Base-by-base conservation (phyloP, 371 early-diverging fungal genomes). In the Catenaria anguillulae region DNA sequence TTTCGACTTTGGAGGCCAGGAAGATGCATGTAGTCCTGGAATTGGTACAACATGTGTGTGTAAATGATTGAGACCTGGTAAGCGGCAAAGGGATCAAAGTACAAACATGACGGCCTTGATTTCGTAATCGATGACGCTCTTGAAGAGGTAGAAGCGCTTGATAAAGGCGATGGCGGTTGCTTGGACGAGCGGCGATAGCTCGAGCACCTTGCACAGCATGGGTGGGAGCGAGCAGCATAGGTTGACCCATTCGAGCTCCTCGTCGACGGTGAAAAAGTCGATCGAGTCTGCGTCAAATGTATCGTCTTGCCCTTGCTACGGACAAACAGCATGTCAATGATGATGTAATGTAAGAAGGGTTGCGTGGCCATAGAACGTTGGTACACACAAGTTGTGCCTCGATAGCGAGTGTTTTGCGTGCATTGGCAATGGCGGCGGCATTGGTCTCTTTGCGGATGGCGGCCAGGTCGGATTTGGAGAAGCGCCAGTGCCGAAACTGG, bases 141-240 rank as follows among this genome's bases (percentile, higher is more conserved):
- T 88, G 67, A 77, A 73, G 37, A 94, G 71, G 70, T 84, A 92
- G 75, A 91, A 94, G 17, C 95, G 85, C 68, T 91, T 92, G 81
- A 90, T 86, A 61, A 85, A 91, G 24, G 81, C 80, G n/a, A 92
- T 77, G 0, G 92, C 87, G 0, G 93, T 91, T 46, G 90, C 89
- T 87, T 88, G 31, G 8, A 50, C 52, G 31, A 13, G 29, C 29
- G 4, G 12, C 29, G 19, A 4, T 10, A 15, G 15, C 29, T 12
- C 29, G 4, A 50, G 29, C 21, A 29, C 15, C 8, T n/a, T n/a
- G n/a, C n/a, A n/a, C n/a, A n/a, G n/a, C n/a, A n/a, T n/a, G n/a
- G n/a, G n/a, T n/a, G n/a, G n/a, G n/a, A n/a, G n/a, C n/a, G n/a
- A n/a, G n/a, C n/a, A n/a, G n/a, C n/a, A n/a, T n/a, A 50, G 10